Evolutionary conservation across 306 rosid species (phyloP).

Genomic region (Cucurbita moschata): DNA sequence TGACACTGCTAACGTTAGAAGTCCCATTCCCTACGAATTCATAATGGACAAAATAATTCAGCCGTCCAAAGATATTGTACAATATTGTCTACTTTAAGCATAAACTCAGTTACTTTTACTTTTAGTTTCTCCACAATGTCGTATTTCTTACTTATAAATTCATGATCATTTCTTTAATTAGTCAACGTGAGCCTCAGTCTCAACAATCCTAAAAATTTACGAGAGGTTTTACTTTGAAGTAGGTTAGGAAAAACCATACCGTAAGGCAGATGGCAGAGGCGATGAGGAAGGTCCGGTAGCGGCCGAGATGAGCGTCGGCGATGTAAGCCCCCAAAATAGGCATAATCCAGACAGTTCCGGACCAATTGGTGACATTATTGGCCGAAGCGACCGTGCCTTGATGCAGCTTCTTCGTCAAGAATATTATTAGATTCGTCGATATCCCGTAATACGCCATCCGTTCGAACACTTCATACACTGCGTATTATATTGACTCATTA

Average conservation of each 20-base stretch:
- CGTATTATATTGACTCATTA: too few relatives aligned
- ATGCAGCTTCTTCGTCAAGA: constrained; percentile 28
- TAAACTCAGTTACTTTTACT: too few relatives aligned
- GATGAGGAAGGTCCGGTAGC: constrained; percentile 54
- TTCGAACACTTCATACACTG: constrained; percentile 44
- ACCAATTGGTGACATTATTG: constrained; percentile 42
- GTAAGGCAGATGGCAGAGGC: constrained; percentile 42
- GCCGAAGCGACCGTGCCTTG: constrained; percentile 30
- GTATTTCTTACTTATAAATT: too few relatives aligned
- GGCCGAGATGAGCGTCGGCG: constrained; percentile 77
- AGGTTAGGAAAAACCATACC: constrained; percentile 6
- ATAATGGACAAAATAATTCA: not conserved
- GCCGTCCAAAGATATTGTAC: not conserved
- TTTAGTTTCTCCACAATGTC: too few relatives aligned
- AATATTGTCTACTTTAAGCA: too few relatives aligned
- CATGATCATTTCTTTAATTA: too few relatives aligned
- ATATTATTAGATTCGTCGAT: constrained; percentile 25
- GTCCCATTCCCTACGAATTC: constrained; percentile 50
- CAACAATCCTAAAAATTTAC: too few relatives aligned
- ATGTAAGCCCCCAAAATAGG: constrained; percentile 74
- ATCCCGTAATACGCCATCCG: constrained; percentile 46
- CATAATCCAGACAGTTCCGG: constrained; percentile 60
- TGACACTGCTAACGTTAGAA: constrained; percentile 58
- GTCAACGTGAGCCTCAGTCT: too few relatives aligned
- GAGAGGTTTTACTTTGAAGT: too few relatives aligned